These are phyloP conservation scores for Xylaria sp. DNA, from an alignment of 2,329 filamentous ascomycete species.

Conservation along the genomic window DNA sequence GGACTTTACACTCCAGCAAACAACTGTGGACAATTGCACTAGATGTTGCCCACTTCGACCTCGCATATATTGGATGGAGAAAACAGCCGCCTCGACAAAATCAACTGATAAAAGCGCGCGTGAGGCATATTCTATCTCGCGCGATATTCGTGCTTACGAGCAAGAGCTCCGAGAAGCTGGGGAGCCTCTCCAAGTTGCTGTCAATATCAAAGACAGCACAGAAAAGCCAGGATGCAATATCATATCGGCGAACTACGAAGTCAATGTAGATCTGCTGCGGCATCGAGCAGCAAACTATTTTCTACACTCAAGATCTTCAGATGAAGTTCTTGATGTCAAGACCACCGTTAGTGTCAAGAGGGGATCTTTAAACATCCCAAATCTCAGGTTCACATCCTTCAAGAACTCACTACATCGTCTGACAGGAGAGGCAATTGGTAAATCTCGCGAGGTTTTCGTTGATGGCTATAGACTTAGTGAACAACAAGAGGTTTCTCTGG, in stretches of 20 bases:
- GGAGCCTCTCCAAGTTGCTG: constrained; percentile 18
- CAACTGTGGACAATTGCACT: background rate
- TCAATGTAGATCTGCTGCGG: constrained; percentile 21
- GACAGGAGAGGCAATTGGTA: background rate
- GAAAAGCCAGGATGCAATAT: constrained; percentile 11
- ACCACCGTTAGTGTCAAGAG: constrained; percentile 5
- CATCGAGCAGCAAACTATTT: constrained; percentile 17
- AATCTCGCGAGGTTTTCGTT: background rate
- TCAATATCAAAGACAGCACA: constrained; percentile 10
- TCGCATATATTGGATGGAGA: constrained; percentile 26
- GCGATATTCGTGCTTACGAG: constrained; percentile 20
- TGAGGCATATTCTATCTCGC: constrained; percentile 25
- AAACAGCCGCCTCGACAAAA: background rate
- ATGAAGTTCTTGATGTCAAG: background rate
- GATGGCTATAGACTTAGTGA: constrained; percentile 19
- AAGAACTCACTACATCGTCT: constrained; percentile 18
- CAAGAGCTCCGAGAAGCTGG: background rate
- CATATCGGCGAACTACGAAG: constrained; percentile 23
- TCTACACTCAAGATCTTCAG: background rate
- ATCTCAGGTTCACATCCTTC: constrained; percentile 28
- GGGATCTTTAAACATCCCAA: constrained; percentile 21
- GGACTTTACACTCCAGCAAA: background rate
- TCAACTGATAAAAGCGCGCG: background rate
- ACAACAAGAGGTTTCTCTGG: constrained; percentile 39
- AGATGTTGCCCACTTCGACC: constrained; percentile 7